A percentile compares a stretch with the other conserved stretches of the same genome.
Evolutionary conservation across 768 basidiomycete genomes (phyloP).

Genomic region (Pleurotus ostreatus): DNA sequence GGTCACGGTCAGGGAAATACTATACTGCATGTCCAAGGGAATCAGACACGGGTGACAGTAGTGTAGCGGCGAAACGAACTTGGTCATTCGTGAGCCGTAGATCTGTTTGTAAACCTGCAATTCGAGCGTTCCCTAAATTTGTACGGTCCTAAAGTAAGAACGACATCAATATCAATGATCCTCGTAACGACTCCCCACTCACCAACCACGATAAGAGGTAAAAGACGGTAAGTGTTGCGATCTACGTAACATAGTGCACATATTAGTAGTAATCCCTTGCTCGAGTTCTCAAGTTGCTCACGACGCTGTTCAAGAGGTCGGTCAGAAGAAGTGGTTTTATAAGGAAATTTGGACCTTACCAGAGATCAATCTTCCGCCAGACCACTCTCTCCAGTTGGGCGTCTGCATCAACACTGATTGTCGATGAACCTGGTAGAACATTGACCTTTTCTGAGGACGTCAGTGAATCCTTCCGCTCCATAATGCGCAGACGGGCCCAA

Average conservation of each 20-base stretch:
- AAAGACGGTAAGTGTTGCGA: conserved; percentile 36
- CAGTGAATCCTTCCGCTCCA: too few relatives aligned
- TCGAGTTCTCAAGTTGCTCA: background rate
- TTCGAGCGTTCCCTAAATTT: conserved; percentile 55
- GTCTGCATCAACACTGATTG: background rate
- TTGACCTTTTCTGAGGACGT: background rate
- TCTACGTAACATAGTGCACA: background rate
- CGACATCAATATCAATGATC: background rate
- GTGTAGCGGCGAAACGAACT: background rate
- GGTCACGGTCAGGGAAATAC: conserved; percentile 44
- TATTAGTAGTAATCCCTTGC: too few relatives aligned
- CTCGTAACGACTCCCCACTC: conserved; percentile 10
- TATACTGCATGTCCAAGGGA: conserved; percentile 28
- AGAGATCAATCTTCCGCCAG: conserved; percentile 47
- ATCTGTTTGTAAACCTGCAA: conserved; percentile 57
- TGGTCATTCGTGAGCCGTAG: conserved; percentile 42
- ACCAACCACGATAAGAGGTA: conserved; percentile 54
- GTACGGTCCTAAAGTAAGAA: conserved; percentile 37
- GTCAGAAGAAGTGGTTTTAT: background rate
- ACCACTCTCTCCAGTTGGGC: conserved; percentile 30
- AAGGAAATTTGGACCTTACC: conserved; percentile 30
- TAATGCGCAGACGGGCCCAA: too few relatives aligned
- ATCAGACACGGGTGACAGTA: background rate
- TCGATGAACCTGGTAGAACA: background rate
- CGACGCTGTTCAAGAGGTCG: background rate